Evolutionary conservation across 2,329 filamentous ascomycete genomes (phyloP).

Genomic region (Trichoderma aggressivum): DNA sequence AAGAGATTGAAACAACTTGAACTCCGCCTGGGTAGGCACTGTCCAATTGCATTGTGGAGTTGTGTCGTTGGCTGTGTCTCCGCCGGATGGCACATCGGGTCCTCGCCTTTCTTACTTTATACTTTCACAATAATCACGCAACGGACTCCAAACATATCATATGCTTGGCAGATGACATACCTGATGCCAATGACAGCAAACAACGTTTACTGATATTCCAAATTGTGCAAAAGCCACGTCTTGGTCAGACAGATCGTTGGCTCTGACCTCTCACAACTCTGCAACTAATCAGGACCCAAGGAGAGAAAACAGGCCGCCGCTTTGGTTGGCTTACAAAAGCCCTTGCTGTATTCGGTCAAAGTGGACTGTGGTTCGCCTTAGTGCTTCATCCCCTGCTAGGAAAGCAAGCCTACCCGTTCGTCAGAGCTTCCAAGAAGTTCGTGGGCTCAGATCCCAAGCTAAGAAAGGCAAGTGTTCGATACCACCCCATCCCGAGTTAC

Average conservation of each 20-base stretch:
- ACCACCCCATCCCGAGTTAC: background rate
- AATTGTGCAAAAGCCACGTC: background rate
- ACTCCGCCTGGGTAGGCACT: background rate
- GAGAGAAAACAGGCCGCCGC: background rate
- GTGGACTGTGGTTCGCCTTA: background rate
- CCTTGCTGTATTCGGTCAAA: background rate
- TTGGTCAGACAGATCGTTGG: background rate
- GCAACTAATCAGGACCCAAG: background rate
- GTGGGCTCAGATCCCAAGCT: background rate
- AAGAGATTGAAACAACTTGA: background rate
- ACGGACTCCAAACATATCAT: background rate
- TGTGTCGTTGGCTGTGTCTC: background rate
- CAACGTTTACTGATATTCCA: background rate
- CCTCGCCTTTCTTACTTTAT: background rate
- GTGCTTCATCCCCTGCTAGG: background rate
- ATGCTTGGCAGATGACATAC: background rate
- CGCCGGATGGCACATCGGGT: background rate
- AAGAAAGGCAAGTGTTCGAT: background rate
- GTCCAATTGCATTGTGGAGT: background rate
- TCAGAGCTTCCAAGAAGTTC: background rate
- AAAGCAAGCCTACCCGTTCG: background rate
- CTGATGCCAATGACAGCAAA: background rate
- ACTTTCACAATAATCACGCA: background rate
- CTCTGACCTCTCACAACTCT: background rate
- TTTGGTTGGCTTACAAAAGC: background rate